These are phyloP conservation scores for Ormosia emarginata DNA, from an alignment of 306 rosid species.

Conservation along the genomic window DNA sequence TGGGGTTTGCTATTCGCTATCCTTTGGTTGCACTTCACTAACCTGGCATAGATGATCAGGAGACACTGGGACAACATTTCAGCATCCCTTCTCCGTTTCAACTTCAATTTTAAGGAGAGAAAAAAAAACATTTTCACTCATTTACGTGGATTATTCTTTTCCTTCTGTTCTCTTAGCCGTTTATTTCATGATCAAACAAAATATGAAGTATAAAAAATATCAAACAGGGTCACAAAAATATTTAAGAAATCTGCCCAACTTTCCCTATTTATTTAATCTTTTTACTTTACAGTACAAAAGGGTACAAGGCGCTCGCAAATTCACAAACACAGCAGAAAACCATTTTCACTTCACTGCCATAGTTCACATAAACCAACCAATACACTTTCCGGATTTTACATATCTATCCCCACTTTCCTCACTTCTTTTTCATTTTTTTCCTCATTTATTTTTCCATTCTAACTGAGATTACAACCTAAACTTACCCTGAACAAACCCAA, in stretches of 20 bases:
- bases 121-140: not conserved
- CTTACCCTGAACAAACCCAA: slow-evolving; percentile 21
- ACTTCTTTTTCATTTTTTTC: not conserved
- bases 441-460: not conserved
- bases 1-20: not conserved
- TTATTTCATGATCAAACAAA: not conserved
- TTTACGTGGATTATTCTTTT: not conserved
- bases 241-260: slow-evolving; percentile 6
- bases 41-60: no score
- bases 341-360: not conserved
- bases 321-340: slow-evolving; percentile 31
- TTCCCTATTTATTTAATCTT: slow-evolving; percentile 28
- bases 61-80: no score
- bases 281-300: slow-evolving; percentile 41
- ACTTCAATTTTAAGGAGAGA: not conserved
- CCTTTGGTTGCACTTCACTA: no score
- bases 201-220: not conserved
- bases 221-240: not conserved
- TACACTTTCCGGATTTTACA: slow-evolving; percentile 21
- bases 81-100: not conserved
- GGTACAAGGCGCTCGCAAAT: slow-evolving; percentile 9
- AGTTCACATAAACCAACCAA: slow-evolving; percentile 11
- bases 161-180: not conserved
- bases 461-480: slow-evolving; percentile 32
- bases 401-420: slow-evolving; percentile 28